A percentile compares a stretch with the other conserved stretches of the same genome.
phyloP scores from a whole-genome alignment of 805 yeast species.

The Spathaspora sp. region DNA sequence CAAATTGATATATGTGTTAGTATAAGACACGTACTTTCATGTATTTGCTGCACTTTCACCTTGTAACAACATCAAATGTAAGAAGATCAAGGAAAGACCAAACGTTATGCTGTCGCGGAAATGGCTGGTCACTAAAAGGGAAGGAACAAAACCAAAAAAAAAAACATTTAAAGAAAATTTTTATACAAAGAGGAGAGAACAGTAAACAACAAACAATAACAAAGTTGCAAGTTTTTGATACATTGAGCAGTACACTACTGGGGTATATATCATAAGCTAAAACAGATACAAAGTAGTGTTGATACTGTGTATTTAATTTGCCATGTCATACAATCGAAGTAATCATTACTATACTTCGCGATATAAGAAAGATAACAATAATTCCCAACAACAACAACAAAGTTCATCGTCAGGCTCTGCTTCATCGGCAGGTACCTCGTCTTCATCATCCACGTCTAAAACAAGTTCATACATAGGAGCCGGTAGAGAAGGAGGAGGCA shows the following conservation, averaged over 20 bases:
- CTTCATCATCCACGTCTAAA: neutral
- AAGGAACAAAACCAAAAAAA: neutral
- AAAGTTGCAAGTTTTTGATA: neutral
- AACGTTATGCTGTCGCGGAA: neutral
- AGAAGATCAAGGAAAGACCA: no score
- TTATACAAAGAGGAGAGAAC: neutral
- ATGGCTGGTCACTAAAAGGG: neutral
- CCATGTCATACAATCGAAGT: slow-evolving; percentile 9
- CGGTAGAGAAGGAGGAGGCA: neutral
- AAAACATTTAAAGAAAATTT: neutral
- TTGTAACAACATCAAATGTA: no score
- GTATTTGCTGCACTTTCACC: no score
- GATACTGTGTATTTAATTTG: neutral
- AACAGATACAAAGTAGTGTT: neutral
- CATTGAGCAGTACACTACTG: neutral
- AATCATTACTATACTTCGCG: slow-evolving; percentile 4
- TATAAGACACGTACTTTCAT: no score
- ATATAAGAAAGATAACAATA: slow-evolving; percentile 3
- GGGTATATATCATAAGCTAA: neutral
- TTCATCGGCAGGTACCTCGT: neutral
- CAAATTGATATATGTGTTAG: no score
- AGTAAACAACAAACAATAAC: neutral
- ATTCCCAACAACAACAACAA: neutral
- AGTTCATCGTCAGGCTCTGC: neutral
- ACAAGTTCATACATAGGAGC: neutral